A percentile compares a stretch with the other conserved stretches of the same genome.
Evolutionary conservation across 441 rosid species (phyloP).

Genomic region (Bocquillonia castaneifolia): DNA sequence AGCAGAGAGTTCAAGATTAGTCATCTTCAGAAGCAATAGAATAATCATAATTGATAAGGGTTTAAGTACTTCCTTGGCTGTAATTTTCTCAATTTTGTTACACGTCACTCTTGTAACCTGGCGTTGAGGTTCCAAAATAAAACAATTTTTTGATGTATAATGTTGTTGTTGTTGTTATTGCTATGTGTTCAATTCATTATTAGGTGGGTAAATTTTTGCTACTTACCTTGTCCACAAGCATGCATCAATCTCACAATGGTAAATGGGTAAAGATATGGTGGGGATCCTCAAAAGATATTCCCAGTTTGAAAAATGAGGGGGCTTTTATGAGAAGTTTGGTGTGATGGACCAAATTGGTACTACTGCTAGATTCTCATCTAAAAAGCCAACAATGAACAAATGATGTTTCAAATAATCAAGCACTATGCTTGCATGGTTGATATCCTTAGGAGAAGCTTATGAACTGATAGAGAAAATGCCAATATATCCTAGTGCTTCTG

Average conservation of each 20-base stretch:
- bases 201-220: neutral
- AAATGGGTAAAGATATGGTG: neutral
- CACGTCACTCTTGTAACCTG: constrained; percentile 34
- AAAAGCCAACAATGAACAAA: too few relatives aligned
- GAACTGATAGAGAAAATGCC: constrained; percentile 58
- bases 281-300: neutral
- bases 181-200: neutral
- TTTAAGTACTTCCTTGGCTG: constrained; percentile 25
- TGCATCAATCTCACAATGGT: neutral
- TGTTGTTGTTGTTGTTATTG: neutral
- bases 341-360: too few relatives aligned
- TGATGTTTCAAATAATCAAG: too few relatives aligned
- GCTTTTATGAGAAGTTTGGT: too few relatives aligned
- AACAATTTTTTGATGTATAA: constrained; percentile 9
- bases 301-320: neutral
- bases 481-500: constrained; percentile 45
- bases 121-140: constrained; percentile 24
- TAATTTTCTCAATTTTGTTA: constrained; percentile 40
- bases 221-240: neutral
- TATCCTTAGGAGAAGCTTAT: constrained; percentile 55
- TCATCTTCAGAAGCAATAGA: constrained; percentile 34
- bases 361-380: too few relatives aligned
- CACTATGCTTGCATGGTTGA: constrained; percentile 72
- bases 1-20: constrained; percentile 36
- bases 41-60: constrained; percentile 32